Conservation (phyloP, 495 filamentous ascomycete species). For the Daldinia loculata region DNA sequence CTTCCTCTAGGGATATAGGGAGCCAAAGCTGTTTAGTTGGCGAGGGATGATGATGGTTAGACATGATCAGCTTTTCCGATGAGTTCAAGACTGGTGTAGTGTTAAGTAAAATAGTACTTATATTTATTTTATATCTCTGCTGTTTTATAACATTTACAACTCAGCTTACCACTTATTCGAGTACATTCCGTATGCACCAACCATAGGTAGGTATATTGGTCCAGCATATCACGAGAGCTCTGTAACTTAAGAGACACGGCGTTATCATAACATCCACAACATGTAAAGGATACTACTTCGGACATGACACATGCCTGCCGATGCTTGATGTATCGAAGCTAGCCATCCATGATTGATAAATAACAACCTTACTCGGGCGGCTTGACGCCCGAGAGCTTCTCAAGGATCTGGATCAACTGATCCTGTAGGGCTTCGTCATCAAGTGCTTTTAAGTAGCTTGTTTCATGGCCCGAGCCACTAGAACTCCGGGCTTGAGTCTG, state of each 20-base stretch:
- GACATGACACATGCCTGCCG: too few relatives aligned
- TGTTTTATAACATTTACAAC: too few relatives aligned
- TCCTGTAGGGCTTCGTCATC: constrained; percentile 41
- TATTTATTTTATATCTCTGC: not conserved
- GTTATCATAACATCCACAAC: too few relatives aligned
- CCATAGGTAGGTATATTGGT: too few relatives aligned
- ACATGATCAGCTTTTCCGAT: not conserved
- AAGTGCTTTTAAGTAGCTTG: constrained; percentile 19
- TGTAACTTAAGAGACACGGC: too few relatives aligned
- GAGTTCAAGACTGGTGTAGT: constrained; percentile 14
- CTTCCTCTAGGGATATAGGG: constrained; percentile 16
- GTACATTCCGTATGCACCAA: too few relatives aligned
- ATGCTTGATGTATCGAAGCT: too few relatives aligned
- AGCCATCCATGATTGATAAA: too few relatives aligned
- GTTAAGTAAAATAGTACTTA: not conserved
- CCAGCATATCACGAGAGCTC: too few relatives aligned
- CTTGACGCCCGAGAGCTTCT: constrained; percentile 27
- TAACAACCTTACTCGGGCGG: constrained; percentile 14
- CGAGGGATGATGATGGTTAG: not conserved
- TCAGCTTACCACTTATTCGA: too few relatives aligned
- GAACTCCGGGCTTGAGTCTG: constrained; percentile 19
- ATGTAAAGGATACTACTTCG: too few relatives aligned
- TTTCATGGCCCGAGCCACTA: constrained; percentile 10
- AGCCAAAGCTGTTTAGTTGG: not conserved
- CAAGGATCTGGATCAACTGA: constrained; percentile 21